Base-by-base conservation (phyloP, 805 yeast genomes). In the Suhomyces sp. region DNA sequence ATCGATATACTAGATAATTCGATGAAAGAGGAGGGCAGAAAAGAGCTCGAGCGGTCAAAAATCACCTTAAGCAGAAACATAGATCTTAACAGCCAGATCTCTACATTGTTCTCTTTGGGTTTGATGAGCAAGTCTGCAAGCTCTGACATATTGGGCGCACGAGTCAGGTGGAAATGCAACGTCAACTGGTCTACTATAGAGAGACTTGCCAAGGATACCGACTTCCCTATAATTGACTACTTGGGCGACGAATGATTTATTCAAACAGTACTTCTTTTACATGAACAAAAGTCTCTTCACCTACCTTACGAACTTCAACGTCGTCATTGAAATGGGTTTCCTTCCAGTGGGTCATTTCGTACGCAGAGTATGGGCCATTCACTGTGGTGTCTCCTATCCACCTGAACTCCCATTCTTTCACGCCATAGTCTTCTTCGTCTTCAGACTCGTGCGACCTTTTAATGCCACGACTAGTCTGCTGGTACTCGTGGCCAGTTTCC, bases 141-240 rank as follows among this genome's bases (percentile, higher is more conserved):
- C 58, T 69, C 66, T 12, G 91, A 87, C 61, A 79, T 80, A 23
- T 69, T 90, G 42, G 86, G 83, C 50, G 82, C 90, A 17, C 81
- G 82, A 52, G 80, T 88, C 1, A 82, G 86, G 60, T 91, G 96
- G 96, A 86, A 81, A 63, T 84, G 90, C 55, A 88, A 88, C 61
- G 82, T 87, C 7, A 78, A 83, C 42, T 90, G 90, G 88, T 79
- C 78, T 33, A 77, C 83, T 6, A 79, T 87, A 9, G 77, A 78
- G 55, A 76, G 77, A 47, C 73, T 90, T 38, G 84, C 96, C 0
- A 67, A 74, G 19, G 88, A 87, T 19, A 73, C 91, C 7, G 74
- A 80, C 8, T 83, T 92, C 60, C 88, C 85, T 1, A 74, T 91
- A 9, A 82, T 78, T 27, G 84, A 81, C 54, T 90, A 86, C 62